These are phyloP conservation scores for Bothriochloa decipiens DNA, from an alignment of 176 grass and related monocot genomes.

Conservation along the genomic window DNA sequence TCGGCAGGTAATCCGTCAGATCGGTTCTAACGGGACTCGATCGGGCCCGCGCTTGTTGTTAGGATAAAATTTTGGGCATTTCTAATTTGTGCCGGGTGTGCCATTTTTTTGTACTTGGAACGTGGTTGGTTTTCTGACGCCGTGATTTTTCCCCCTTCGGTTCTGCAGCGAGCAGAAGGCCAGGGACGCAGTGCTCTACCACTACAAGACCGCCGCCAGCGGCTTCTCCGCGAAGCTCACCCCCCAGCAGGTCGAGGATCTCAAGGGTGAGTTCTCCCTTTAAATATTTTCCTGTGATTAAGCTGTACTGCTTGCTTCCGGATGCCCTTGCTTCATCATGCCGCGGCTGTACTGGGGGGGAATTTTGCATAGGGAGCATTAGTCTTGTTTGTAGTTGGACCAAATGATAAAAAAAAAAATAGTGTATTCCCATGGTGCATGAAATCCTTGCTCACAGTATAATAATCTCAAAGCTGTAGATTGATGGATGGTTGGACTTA, in stretches of 20 bases:
- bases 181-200: slow-evolving; percentile 75
- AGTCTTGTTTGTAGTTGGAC: neutral
- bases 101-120: neutral
- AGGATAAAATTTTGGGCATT: neutral
- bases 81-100: neutral
- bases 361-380: neutral
- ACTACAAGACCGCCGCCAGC: slow-evolving; percentile 84
- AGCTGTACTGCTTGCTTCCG: neutral
- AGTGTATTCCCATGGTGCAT: neutral
- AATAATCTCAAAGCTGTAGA: neutral
- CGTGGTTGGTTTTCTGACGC: slow-evolving; percentile 29
- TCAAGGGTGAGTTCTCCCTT: slow-evolving; percentile 67
- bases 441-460: neutral
- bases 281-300: neutral
- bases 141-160: neutral
- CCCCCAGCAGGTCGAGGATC: slow-evolving; percentile 67
- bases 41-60: slow-evolving; percentile 2
- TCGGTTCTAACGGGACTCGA: neutral
- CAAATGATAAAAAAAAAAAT: neutral
- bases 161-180: slow-evolving; percentile 69
- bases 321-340: neutral
- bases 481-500: neutral
- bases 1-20: slow-evolving; percentile 60
- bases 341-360: neutral
- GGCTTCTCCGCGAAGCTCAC: slow-evolving; percentile 92